Evolutionary conservation across 225 moss, liverwort and hornwort species (phyloP), one percentile per base, ranked within the genome.

Genomic region (Thuidium tamariscinum): DNA sequence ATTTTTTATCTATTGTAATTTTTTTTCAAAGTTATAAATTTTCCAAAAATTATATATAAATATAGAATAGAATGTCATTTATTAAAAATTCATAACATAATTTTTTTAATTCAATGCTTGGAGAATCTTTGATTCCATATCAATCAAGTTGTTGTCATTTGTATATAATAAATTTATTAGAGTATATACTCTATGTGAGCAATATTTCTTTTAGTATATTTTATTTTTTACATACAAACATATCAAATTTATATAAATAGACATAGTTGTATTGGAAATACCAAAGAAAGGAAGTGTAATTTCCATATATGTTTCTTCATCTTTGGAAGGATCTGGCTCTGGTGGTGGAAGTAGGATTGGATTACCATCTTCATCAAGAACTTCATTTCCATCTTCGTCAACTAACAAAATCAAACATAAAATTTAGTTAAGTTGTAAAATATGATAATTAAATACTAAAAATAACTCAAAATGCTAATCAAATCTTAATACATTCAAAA

Each of bases 291-390:
- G 19, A 12, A 93, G 83, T 15, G 91, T 85, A 69, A 91, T 85
- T 80, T 93, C 93, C 39, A 93, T 91, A 2, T 88, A 89, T 56
- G 91, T 93, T 70, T 91, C 93, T 88, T 92, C 85, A 69, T 91
- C 88, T 84, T 90, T 88, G 1, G 85, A 81, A 71, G 76, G 91
- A 11, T 83, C 20, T 16, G 52, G 69, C 16, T 36, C 11, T 13
- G 8, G 77, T 54, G 61, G 79, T 44, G 51, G 79, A 39, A 88
- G 77, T 74, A 41, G 59, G 39, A 92, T 88, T 77, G 89, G 87
- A 29, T 89, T 90, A 3, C 92, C 89, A 21, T 82, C 32, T 88
- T 88, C 61, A 27, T 89, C 84, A 66, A 89, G 67, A 62, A 90
- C 4, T 61, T 20, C 61, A 21, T 89, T 90, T 11, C 84, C 91